Evolutionary conservation across 768 basidiomycete genomes (phyloP).

Genomic region (Amanita fuliginea): DNA sequence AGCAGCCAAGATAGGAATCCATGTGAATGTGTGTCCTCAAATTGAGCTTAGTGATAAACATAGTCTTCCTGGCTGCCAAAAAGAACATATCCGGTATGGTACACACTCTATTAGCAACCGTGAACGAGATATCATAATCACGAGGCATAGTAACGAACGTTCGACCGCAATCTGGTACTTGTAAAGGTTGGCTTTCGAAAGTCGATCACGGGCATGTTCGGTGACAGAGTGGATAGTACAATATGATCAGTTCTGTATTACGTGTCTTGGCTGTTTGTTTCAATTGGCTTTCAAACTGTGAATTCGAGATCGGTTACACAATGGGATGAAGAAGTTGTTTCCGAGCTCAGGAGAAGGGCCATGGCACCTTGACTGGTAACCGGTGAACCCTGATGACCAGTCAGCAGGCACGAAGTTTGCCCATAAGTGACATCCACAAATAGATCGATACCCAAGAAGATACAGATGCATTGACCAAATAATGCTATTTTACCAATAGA

Average conservation of each 20-base stretch:
- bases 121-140: background rate
- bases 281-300: background rate
- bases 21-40: constrained; percentile 6
- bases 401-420: constrained; percentile 1
- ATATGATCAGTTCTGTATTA: background rate
- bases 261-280: background rate
- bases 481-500: constrained; percentile 13
- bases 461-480: constrained; percentile 9
- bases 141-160: constrained; percentile 27
- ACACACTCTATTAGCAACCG: constrained; percentile 5
- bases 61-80: constrained; percentile 20
- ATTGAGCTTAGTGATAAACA: constrained; percentile 15
- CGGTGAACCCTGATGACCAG: constrained; percentile 1
- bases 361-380: background rate
- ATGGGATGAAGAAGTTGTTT: background rate
- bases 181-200: background rate
- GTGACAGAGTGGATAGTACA: background rate
- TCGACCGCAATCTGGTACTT: constrained; percentile 23
- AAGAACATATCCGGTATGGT: constrained; percentile 18
- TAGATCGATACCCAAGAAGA: constrained; percentile 6
- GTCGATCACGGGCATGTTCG: background rate
- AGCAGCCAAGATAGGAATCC: constrained; percentile 1
- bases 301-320: background rate
- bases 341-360: background rate
- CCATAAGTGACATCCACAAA: constrained; percentile 4